Evolutionary conservation across 768 basidiomycete species (phyloP).

Genomic region (Crucibulum laeve): DNA sequence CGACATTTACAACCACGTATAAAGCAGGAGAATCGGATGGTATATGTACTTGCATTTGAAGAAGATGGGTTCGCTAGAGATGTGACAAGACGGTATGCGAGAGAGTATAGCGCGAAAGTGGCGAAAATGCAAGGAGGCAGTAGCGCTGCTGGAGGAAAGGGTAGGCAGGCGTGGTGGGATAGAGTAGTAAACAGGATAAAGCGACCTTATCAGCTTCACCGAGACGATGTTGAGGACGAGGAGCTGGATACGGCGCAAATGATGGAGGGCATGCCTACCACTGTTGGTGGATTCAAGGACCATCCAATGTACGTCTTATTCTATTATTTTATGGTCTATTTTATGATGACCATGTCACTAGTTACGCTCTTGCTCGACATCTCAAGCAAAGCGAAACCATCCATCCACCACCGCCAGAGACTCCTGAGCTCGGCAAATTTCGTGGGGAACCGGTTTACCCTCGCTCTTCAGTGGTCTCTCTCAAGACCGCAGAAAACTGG

Average conservation of each 20-base stretch:
- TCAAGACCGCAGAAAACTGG: constrained; percentile 95
- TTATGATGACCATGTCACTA: constrained; percentile 19
- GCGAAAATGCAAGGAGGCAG: constrained; percentile 72
- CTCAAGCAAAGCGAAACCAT: constrained; percentile 86
- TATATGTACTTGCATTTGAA: constrained; percentile 91
- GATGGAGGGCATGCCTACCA: constrained; percentile 90
- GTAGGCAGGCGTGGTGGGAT: constrained; percentile 84
- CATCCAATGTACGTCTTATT: constrained; percentile 74
- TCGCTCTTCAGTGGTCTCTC: constrained; percentile 73
- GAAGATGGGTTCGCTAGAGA: constrained; percentile 93
- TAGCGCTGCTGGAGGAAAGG: constrained; percentile 43
- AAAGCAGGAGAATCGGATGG: constrained; percentile 72
- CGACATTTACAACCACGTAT: constrained; percentile 19
- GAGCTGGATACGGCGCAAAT: constrained; percentile 75
- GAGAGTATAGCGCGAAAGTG: constrained; percentile 74
- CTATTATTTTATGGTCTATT: neutral
- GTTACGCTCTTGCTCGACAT: constrained; percentile 83
- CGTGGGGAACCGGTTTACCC: constrained; percentile 91
- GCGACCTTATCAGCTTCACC: constrained; percentile 78
- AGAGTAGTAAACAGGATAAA: constrained; percentile 56
- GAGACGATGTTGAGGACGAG: constrained; percentile 91
- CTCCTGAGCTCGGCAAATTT: constrained; percentile 84
- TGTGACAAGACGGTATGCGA: constrained; percentile 86
- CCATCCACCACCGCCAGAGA: constrained; percentile 56
- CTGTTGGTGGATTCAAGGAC: constrained; percentile 89